Base-by-base conservation (phyloP, 495 filamentous ascomycete genomes). In the Astrocystis sublimbata region DNA sequence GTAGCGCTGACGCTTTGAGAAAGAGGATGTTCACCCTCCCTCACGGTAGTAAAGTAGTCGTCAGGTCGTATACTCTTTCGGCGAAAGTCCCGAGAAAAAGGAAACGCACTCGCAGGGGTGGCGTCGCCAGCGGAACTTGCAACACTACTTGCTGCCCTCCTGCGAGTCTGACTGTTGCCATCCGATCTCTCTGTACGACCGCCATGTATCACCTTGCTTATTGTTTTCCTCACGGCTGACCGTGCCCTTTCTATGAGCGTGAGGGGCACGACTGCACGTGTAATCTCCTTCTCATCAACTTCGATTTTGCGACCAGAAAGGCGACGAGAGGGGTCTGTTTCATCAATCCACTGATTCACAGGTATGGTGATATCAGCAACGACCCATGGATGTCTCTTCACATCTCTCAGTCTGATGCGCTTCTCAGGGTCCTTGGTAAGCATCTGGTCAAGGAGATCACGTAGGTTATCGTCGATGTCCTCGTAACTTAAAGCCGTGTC, bases 341-440 rank as follows among this genome's bases (percentile, higher is more conserved):
- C 91, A 65, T 97, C 92, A 15, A 98, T 84, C 94, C 94, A 99
- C 3, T 79, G 76, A 23, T 83, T 77, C 43, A 88, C 85, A 47
- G 60, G 60, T 65, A 96, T 88, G 31, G 83, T 76, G 46, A 99
- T 84, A 43, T 88, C 93, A 46, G 86, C 74, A n/a, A 93, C 80
- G 35, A 97, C 88, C 92, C 94, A 99, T n/a, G 90, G 88, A 68
- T 99, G 94, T 58, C 89, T 90, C 71, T 98, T 98, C 66, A 97
- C 93, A 68, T 97, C 93, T 63, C 88, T 89, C 50, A 99, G 76
- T 2, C 88, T 88, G 64, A 99, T 97, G 47, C 94, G 85, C 73
- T 92, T 87, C 33, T 88, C 79, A 0, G 93, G 94, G 69, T 98
- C 89, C 77, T 97, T 98, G 62, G 84, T 88, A 52, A 99, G 81